A percentile compares a stretch with the other conserved stretches of the same genome.
Conservation (phyloP, 108 stramenopile genomes). For the Poteriospumella lacustris region DNA sequence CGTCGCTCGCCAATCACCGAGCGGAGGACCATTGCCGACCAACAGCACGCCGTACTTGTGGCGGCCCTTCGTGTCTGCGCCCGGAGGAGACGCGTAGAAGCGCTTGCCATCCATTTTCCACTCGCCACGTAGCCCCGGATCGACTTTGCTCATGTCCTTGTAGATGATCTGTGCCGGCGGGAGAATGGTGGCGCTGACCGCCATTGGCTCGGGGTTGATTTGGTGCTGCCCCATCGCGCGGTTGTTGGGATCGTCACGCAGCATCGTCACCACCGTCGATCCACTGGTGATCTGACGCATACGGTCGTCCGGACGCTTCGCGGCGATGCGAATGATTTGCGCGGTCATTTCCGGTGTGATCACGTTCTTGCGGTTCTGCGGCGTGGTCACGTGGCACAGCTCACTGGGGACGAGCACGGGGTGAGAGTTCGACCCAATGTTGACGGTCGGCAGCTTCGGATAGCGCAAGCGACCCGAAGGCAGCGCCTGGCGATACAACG, state of each 20-base stretch:
- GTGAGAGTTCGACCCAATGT: neutral
- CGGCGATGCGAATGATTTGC: conserved; percentile 15
- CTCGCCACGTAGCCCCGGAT: neutral
- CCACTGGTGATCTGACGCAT: neutral
- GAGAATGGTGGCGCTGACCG: neutral
- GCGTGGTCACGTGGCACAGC: neutral
- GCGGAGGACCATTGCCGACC: conserved; percentile 21
- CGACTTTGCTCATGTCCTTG: neutral
- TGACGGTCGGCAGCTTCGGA: conserved; percentile 24
- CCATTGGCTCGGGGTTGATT: neutral
- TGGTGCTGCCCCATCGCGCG: neutral
- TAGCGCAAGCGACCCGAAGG: neutral
- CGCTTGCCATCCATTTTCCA: conserved; percentile 21
- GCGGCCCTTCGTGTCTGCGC: neutral
- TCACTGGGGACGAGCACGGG: conserved; percentile 15
- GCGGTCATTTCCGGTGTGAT: neutral
- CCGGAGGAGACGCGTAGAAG: neutral
- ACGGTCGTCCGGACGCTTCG: neutral
- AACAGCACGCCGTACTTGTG: conserved; percentile 11
- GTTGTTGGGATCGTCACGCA: neutral
- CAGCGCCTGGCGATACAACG: neutral
- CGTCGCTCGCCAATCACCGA: neutral
- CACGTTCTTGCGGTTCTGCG: neutral
- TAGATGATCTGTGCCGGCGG: conserved; percentile 10
- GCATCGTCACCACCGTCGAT: neutral